Conservation (phyloP, 495 filamentous ascomycete genomes). For the Thermothielavioides terrestris region DNA sequence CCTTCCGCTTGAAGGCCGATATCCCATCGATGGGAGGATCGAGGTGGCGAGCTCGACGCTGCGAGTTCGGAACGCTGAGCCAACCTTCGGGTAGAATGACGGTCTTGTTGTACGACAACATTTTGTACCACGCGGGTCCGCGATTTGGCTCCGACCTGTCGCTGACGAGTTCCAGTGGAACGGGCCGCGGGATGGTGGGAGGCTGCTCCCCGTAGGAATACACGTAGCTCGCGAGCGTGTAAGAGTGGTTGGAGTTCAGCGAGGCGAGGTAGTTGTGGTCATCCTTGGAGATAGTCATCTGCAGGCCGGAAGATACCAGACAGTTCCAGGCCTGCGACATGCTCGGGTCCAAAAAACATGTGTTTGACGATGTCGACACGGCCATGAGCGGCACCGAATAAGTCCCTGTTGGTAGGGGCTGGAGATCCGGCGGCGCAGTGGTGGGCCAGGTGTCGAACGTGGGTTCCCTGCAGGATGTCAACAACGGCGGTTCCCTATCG, state of each 20-base stretch:
- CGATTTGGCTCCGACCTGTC: constrained; percentile 51
- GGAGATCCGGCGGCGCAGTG: constrained; percentile 48
- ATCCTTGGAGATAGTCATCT: constrained; percentile 22
- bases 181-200: constrained; percentile 43
- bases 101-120: constrained; percentile 65
- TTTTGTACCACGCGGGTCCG: constrained; percentile 71
- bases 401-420: constrained; percentile 53
- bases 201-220: constrained; percentile 68
- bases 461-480: constrained; percentile 24
- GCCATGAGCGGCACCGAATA: constrained; percentile 52
- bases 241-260: constrained; percentile 27
- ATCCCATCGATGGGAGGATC: constrained; percentile 11
- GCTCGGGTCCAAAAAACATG: constrained; percentile 56
- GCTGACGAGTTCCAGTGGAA: constrained; percentile 51
- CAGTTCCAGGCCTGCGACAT: constrained; percentile 66
- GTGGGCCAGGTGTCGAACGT: constrained; percentile 58
- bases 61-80: constrained; percentile 22
- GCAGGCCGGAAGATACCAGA: constrained; percentile 27
- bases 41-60: constrained; percentile 1
- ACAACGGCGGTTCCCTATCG: neutral
- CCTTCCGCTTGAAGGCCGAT: constrained; percentile 37
- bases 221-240: constrained; percentile 25
- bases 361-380: constrained; percentile 51
- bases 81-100: constrained; percentile 59
- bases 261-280: constrained; percentile 26